Conservation (phyloP, 805 yeast genomes). For the Lipomyces spencermartinsiae region DNA sequence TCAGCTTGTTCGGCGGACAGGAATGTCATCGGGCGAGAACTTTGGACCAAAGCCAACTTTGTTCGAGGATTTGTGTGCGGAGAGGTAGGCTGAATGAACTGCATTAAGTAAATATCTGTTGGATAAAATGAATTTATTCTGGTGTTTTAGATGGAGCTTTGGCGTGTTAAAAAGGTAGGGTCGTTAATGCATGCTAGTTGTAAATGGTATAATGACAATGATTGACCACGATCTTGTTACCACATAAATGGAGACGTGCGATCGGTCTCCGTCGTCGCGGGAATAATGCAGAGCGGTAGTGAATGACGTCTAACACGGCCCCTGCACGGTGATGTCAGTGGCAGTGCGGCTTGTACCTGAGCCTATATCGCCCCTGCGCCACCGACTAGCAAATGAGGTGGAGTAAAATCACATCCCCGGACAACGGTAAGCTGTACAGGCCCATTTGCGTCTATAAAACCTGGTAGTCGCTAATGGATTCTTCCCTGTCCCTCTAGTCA, state of each 20-base stretch:
- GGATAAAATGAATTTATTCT: neutral
- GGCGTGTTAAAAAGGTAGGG: neutral
- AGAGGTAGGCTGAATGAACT: neutral
- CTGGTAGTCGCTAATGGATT: neutral
- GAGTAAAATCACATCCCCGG: neutral
- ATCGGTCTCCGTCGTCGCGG: no score
- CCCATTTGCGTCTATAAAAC: neutral
- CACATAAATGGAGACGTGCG: no score
- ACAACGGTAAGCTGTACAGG: neutral
- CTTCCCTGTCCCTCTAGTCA: neutral
- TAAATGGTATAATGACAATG: no score
- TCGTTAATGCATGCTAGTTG: neutral
- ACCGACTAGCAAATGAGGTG: neutral
- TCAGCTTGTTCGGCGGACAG: slow-evolving; percentile 56
- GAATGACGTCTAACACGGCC: no score
- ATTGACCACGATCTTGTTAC: no score
- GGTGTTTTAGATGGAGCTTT: slow-evolving; percentile 3
- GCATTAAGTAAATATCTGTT: neutral
- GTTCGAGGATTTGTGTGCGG: slow-evolving; percentile 50
- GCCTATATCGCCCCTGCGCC: neutral
- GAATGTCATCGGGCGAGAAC: slow-evolving; percentile 19
- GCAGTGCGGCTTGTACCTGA: neutral
- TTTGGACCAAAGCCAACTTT: slow-evolving; percentile 52
- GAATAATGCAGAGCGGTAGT: no score
- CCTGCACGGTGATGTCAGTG: neutral